Percentiles rank a stretch among this genome's conserved stretches.
Conservation (phyloP, 164 flowering plant genomes). For the Vitis amurensis region DNA sequence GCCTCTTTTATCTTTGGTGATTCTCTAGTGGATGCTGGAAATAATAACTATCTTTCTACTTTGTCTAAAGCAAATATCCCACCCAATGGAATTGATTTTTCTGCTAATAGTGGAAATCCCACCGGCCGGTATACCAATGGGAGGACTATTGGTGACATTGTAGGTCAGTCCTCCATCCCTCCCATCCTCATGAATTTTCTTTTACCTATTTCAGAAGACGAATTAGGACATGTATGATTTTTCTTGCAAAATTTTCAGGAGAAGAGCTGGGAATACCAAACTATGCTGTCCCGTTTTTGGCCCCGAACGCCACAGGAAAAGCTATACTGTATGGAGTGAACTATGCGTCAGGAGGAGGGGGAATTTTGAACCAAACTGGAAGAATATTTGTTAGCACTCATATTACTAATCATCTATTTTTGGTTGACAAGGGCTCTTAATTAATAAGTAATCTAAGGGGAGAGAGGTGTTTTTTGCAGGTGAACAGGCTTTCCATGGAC, state of each 20-base stretch:
- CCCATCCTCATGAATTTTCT: background rate
- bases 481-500: slow-evolving; percentile 85
- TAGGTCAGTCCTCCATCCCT: slow-evolving; percentile 49
- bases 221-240: too few species aligned
- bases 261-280: slow-evolving; percentile 72
- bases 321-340: slow-evolving; percentile 72
- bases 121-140: slow-evolving; percentile 94
- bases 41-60: slow-evolving; percentile 75
- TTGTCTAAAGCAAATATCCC: slow-evolving; percentile 69
- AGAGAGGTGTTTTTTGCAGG: slow-evolving; percentile 16
- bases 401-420: background rate
- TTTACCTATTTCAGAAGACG: background rate
- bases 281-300: slow-evolving; percentile 72
- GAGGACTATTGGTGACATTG: slow-evolving; percentile 88
- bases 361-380: slow-evolving; percentile 88
- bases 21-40: slow-evolving; percentile 93
- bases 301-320: slow-evolving; percentile 80
- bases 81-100: slow-evolving; percentile 91
- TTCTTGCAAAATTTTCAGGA: slow-evolving; percentile 34
- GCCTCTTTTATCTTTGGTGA: slow-evolving; percentile 93
- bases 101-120: slow-evolving; percentile 70
- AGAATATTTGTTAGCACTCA: slow-evolving; percentile 63
- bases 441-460: background rate
- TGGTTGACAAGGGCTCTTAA: background rate
- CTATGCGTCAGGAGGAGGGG: slow-evolving; percentile 97